These are phyloP conservation scores for Pythium vanterpoolii DNA, from an alignment of 352 stramenopile species.

Conservation along the genomic window DNA sequence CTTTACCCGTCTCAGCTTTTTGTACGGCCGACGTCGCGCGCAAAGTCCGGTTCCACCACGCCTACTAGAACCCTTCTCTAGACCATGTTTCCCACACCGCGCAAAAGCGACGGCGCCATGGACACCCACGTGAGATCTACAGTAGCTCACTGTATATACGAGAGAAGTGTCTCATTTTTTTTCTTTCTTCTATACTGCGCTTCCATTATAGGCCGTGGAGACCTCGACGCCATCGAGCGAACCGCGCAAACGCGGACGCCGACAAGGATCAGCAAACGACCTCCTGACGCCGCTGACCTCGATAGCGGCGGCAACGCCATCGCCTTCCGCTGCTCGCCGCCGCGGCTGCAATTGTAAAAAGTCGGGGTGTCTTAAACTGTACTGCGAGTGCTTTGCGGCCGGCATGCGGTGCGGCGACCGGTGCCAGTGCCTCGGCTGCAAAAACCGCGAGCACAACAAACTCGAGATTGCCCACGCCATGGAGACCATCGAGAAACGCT, in stretches of 20 bases:
- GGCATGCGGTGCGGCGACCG: conserved; percentile 49
- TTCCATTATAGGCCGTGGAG: conserved; percentile 10
- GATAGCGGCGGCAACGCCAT: background rate
- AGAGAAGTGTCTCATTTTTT: background rate
- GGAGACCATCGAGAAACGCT: conserved; percentile 49
- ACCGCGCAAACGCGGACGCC: conserved; percentile 13
- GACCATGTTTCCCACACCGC: conserved; percentile 11
- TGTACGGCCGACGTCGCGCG: no score
- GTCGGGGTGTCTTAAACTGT: conserved; percentile 95
- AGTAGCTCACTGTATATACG: background rate
- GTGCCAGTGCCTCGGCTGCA: conserved; percentile 76
- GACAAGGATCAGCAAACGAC: background rate
- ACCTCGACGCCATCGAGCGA: conserved; percentile 9
- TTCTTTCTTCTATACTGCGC: no score
- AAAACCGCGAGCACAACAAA: conserved; percentile 64
- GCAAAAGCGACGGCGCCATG: conserved; percentile 3
- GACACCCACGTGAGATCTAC: background rate
- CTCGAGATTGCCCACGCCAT: conserved; percentile 54
- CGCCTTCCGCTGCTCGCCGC: conserved; percentile 26
- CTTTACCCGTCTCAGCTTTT: background rate
- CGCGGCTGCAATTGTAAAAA: conserved; percentile 95
- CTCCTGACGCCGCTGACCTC: conserved; percentile 6
- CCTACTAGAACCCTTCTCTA: background rate
- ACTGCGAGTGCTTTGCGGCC: conserved; percentile 77
- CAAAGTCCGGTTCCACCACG: no score